Percentiles rank a stretch among this genome's conserved stretches.
phyloP scores from a whole-genome alignment of 768 basidiomycete genomes.

The Mycena olivaceomarginata region DNA sequence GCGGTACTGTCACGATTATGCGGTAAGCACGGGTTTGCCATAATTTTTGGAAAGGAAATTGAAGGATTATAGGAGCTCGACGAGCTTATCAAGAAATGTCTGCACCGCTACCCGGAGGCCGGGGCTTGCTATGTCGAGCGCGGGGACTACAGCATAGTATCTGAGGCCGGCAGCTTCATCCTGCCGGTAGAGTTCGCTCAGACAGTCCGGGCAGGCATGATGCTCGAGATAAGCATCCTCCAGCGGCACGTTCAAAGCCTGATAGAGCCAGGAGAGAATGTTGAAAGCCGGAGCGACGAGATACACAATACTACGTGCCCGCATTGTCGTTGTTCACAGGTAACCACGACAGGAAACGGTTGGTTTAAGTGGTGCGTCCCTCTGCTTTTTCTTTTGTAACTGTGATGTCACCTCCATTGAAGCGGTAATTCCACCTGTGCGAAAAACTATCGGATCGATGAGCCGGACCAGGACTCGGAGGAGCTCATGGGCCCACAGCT shows the following conservation, averaged over 20 bases:
- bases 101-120: background rate
- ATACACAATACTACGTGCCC: background rate
- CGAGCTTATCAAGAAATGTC: background rate
- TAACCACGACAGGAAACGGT: background rate
- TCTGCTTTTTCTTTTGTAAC: background rate
- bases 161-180: background rate
- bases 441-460: background rate
- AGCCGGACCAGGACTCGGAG: background rate
- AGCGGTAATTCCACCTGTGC: background rate
- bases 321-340: background rate
- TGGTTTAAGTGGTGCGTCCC: conserved; percentile 2
- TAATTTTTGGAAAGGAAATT: background rate
- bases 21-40: no score
- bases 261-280: no score
- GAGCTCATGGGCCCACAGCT: background rate
- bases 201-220: background rate
- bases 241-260: conserved; percentile 2
- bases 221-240: conserved; percentile 1
- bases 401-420: background rate
- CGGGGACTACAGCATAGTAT: background rate
- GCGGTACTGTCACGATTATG: no score
- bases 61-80: background rate
- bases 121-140: background rate
- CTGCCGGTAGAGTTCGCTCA: background rate
- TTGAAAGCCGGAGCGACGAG: background rate